phyloP scores from a whole-genome alignment of 306 rosid genomes.

The Medicago lupulina region DNA sequence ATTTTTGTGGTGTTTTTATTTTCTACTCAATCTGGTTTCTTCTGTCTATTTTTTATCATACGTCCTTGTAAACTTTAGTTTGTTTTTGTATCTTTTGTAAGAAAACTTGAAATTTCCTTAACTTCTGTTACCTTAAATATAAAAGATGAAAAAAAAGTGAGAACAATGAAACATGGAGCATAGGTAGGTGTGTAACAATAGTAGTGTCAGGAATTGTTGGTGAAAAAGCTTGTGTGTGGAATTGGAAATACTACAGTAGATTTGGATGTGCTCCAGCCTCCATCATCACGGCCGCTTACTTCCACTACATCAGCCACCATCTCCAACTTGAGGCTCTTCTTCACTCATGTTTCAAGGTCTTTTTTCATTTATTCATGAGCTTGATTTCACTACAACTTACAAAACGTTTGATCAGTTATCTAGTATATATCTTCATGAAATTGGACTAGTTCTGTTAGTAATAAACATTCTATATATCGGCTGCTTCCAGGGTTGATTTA shows the following conservation, averaged over 20 bases:
- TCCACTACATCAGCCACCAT: background rate
- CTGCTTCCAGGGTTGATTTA: too few species aligned
- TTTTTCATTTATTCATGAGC: background rate
- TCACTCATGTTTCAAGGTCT: slow-evolving; percentile 38
- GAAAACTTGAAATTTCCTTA: slow-evolving; percentile 3
- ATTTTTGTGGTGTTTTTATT: background rate
- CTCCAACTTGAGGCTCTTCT: background rate
- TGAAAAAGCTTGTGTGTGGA: slow-evolving; percentile 1
- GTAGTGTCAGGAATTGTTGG: background rate
- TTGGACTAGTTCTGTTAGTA: too few species aligned
- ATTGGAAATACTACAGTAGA: slow-evolving; percentile 33
- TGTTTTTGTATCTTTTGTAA: slow-evolving; percentile 5
- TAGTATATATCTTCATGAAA: too few species aligned
- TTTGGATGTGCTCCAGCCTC: slow-evolving; percentile 40
- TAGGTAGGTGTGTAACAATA: background rate
- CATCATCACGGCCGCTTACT: background rate
- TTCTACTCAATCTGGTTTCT: background rate
- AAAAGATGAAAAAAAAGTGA: background rate
- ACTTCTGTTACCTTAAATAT: background rate
- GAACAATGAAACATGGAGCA: background rate
- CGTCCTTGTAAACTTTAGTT: slow-evolving; percentile 2
- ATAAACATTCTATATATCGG: too few species aligned
- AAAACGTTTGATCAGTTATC: too few species aligned
- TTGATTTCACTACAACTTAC: background rate
- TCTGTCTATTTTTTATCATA: background rate